Percentiles rank a stretch among this genome's conserved stretches.
phyloP scores from a whole-genome alignment of 139 green algal genomes.

The Tetraselmis striata region DNA sequence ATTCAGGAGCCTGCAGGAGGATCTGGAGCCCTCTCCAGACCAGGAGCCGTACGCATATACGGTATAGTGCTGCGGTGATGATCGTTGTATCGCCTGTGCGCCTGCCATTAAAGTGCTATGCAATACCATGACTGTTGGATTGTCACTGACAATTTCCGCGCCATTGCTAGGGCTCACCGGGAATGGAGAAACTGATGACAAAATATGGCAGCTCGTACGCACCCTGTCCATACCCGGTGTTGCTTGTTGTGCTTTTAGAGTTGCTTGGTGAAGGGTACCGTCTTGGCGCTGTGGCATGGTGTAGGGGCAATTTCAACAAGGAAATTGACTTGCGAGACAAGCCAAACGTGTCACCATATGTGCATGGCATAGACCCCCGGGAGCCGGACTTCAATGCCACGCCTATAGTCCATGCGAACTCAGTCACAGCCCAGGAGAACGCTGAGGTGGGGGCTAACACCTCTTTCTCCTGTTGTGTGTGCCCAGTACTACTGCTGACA shows the following conservation, averaged over 20 bases:
- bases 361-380: background rate
- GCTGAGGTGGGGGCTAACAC: background rate
- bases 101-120: no score
- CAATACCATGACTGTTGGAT: no score
- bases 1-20: background rate
- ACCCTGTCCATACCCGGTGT: background rate
- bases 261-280: no score
- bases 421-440: background rate
- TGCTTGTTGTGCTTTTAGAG: background rate
- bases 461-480: background rate
- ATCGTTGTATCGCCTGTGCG: no score
- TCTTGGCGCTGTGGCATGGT: background rate
- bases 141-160: no score
- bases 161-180: no score
- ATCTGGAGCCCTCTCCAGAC: background rate
- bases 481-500: no score
- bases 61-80: no score
- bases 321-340: background rate
- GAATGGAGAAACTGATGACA: background rate
- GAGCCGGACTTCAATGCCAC: background rate
- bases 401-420: background rate
- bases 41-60: background rate
- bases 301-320: background rate
- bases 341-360: background rate
- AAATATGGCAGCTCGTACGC: background rate